phyloP scores from a whole-genome alignment of 306 rosid species.

The Fagus crenata region DNA sequence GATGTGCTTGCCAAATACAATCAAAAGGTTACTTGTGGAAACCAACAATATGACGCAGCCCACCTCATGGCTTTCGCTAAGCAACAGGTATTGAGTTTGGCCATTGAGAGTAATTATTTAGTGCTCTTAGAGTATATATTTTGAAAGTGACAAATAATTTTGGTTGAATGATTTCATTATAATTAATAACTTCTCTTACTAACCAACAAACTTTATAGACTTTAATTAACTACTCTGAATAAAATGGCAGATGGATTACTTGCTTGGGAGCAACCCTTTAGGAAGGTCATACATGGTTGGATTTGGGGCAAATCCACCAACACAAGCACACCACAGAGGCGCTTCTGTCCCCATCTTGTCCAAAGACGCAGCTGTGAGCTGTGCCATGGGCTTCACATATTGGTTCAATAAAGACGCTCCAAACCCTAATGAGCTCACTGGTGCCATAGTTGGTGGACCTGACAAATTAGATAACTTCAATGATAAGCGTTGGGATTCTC shows the following conservation, averaged over 20 bases:
- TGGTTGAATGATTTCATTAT: no score
- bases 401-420: constrained; percentile 56
- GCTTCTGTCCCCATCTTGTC: constrained; percentile 56
- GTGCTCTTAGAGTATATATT: no score
- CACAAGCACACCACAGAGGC: constrained; percentile 86
- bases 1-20: constrained; percentile 59
- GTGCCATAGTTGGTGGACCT: constrained; percentile 91
- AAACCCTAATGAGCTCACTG: constrained; percentile 78
- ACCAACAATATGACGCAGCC: constrained; percentile 34
- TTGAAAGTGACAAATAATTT: no score
- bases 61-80: constrained; percentile 53
- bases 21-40: constrained; percentile 50
- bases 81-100: constrained; percentile 48
- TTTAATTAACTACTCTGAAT: neutral
- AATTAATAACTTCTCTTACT: neutral
- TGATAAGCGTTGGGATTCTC: constrained; percentile 68
- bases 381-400: constrained; percentile 48
- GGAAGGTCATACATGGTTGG: constrained; percentile 87
- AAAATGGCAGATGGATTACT: constrained; percentile 60
- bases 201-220: neutral
- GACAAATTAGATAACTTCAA: constrained; percentile 55
- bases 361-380: constrained; percentile 1
- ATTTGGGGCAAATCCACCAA: constrained; percentile 65
- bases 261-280: constrained; percentile 68
- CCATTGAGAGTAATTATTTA: no score